Evolutionary conservation across 441 rosid species (phyloP).

Genomic region (Dalechampia spathulata): DNA sequence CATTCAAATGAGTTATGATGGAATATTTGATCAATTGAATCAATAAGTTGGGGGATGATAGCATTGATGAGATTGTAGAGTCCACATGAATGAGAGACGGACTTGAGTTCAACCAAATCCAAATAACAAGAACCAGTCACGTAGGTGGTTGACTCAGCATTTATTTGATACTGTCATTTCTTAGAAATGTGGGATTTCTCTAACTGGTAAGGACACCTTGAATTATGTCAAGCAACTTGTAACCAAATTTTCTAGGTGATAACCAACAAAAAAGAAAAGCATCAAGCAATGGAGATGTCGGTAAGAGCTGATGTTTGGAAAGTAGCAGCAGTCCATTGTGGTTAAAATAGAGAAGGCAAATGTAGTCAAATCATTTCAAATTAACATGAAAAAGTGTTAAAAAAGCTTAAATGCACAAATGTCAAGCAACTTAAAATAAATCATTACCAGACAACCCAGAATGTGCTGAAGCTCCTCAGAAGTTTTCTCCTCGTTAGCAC

Average conservation of each 20-base stretch:
- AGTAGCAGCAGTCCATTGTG: background rate
- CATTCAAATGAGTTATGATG: background rate
- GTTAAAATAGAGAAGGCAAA: conserved; percentile 1
- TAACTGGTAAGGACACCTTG: background rate
- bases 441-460: conserved; percentile 69
- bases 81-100: too few species aligned
- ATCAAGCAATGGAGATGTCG: background rate
- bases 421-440: conserved; percentile 11
- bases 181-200: too few species aligned
- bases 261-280: background rate
- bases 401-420: conserved; percentile 8
- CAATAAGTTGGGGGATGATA: too few species aligned
- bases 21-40: too few species aligned
- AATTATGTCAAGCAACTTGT: background rate
- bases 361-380: conserved; percentile 3
- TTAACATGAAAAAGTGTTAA: background rate
- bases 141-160: too few species aligned
- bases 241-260: background rate
- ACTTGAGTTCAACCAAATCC: too few species aligned
- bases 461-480: conserved; percentile 88
- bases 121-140: too few species aligned
- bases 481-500: conserved; percentile 65
- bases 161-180: too few species aligned
- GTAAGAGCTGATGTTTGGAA: background rate
- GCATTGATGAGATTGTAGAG: too few species aligned